Base-by-base conservation (phyloP, 2,329 filamentous ascomycete species). In the Lachnellula arida region DNA sequence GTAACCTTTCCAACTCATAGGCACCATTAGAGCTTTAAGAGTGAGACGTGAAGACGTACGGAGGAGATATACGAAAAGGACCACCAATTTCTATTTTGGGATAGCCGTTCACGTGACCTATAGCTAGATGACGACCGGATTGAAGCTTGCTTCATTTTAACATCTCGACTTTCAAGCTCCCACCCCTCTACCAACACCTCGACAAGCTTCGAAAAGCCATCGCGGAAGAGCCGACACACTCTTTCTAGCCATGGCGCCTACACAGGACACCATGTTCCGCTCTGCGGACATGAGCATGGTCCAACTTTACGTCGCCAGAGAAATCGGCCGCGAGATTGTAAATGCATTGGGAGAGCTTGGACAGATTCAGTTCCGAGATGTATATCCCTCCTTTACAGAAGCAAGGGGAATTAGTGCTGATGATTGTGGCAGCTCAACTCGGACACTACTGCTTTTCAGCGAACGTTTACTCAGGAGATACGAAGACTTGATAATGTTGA, bases 201-300 rank as follows among this genome's bases (percentile, higher is more conserved):
- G 43, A 34, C 35, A 22, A 49, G 35, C 35, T 47, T 54, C 53
- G 54, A 43, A 34, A 52, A 14, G 51, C 54, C 57, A 63, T 65
- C 50, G 51, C 42, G 58, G 54, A 48, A 60, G 50, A 56, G 40
- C 42, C 39, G 37, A 56, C 46, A 53, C 22, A 51, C 50, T 57
- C 58, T 55, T 59, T 57, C 55, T 62, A 60, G 51, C 64, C 63
- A 88, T 87, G 85, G 83, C 82, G 74, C 78, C 81, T 65, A 76
- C 78, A 73, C 77, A 90, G 78, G 91, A 97, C 78, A 96, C 92
- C 75, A 89, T 97, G 80, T 97, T 99, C 86, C 93, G 95, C 83
- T 99, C 94, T 73, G 90, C 91, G 89, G 90, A 97, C 76, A 99
- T 99, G 94, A 97, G 91, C 82, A 88, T 99, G 87, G 96, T 96